Evolutionary conservation across 495 filamentous ascomycete species (phyloP), one percentile per base, ranked within the genome.

Genomic region (Jackrogersella multiformis): DNA sequence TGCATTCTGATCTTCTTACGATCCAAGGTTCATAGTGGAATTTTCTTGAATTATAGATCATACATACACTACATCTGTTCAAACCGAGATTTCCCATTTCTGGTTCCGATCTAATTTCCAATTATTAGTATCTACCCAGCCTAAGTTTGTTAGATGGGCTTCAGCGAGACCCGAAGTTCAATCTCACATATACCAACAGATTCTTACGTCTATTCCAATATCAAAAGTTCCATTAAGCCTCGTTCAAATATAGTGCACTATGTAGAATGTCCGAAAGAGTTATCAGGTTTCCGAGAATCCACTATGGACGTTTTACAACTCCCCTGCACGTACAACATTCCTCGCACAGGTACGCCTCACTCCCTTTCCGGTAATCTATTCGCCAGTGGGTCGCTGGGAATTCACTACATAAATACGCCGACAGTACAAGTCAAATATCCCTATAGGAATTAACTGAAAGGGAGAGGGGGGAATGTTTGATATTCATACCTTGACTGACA

Each of bases 21-120:
- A 30, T 35, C 24, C 21, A 35, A 7, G 56, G 18, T 30, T 21
- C 20, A 49, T 21, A 44, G 13, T 52, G 28, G 34, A 35, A 42
- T 42, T 41, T 45, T 24, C 54, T 21, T 16, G 28, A 30, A 54
- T n/a, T n/a, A n/a, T n/a, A n/a, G n/a, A n/a, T n/a, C n/a, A n/a
- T n/a, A n/a, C n/a, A n/a, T n/a, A n/a, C n/a, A 60, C 54, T 26
- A 30, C 63, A 59, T 60, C 63, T 54, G 5, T 45, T 52, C 35
- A 23, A 60, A 32, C 63, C 55, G 5, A 46, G 63, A 54, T 60
- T 32, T 46, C 54, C 8, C 34, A 39, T 6, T 32, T 45, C 56
- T 56, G 56, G 56, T 42, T 56, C 63, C 56, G 63, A 66, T 55
- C 56, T 13, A 34, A 18, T 18, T 18, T n/a, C 15, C 24, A n/a